A percentile compares a stretch with the other conserved stretches of the same genome.
Evolutionary conservation across 2,329 filamentous ascomycete genomes (phyloP).

Genomic region (Colletotrichum gloeosporioides): DNA sequence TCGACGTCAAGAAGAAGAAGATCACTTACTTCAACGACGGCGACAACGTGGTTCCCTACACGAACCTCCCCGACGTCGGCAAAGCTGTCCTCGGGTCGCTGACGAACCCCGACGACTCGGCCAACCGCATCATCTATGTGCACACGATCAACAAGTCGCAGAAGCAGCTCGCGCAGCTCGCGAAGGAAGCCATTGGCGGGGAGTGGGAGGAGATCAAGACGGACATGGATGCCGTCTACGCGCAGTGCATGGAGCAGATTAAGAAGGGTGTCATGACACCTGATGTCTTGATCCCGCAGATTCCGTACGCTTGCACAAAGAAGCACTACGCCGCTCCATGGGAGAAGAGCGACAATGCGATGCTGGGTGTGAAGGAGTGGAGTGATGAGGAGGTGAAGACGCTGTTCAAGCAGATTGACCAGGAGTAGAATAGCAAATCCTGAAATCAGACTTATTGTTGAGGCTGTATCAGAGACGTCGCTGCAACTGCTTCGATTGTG

Average conservation of each 20-base stretch:
- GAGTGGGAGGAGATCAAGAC: conserved; percentile 23
- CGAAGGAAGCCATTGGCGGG: conserved; percentile 21
- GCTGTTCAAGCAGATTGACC: conserved; percentile 18
- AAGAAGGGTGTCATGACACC: conserved; percentile 23
- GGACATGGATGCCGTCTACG: conserved; percentile 22
- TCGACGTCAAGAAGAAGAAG: conserved; percentile 28
- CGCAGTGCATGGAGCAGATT: conserved; percentile 21
- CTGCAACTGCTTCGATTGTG: not conserved
- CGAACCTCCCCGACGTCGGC: conserved; percentile 30
- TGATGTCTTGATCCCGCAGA: conserved; percentile 22
- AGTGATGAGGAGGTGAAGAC: conserved; percentile 24
- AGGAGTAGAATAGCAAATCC: not conserved
- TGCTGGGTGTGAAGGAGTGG: conserved; percentile 25
- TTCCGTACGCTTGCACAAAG: conserved; percentile 23
- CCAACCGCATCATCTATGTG: conserved; percentile 29
- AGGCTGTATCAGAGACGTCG: not conserved
- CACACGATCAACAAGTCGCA: conserved; percentile 26
- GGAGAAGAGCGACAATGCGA: conserved; percentile 25
- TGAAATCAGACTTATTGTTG: not conserved
- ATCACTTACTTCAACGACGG: conserved; percentile 29
- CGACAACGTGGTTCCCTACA: conserved; percentile 26
- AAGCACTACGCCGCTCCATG: conserved; percentile 15
- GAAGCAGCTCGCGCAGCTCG: conserved; percentile 25
- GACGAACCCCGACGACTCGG: conserved; percentile 30
- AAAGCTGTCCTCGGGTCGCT: conserved; percentile 30